Conservation (phyloP, 768 basidiomycete species). For the Auriscalpium microsporum region DNA sequence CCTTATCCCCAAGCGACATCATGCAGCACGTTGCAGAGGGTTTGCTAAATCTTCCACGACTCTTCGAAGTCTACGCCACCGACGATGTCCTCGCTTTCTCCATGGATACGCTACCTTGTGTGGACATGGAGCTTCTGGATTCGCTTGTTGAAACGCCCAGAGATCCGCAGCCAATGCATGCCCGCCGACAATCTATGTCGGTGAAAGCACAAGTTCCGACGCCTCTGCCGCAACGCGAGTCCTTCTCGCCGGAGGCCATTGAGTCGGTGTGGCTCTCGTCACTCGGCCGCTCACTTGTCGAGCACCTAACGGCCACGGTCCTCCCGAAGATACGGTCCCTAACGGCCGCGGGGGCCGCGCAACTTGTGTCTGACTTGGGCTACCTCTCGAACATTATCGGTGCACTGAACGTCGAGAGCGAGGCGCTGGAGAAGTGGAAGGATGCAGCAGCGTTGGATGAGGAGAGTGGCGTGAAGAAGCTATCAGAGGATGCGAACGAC, state of each 20-base stretch:
- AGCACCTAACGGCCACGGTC: constrained; percentile 58
- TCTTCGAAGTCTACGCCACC: constrained; percentile 91
- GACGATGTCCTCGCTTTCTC: constrained; percentile 89
- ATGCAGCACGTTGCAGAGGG: constrained; percentile 89
- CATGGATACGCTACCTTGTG: constrained; percentile 68
- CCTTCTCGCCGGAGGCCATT: constrained; percentile 66
- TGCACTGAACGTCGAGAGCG: constrained; percentile 83
- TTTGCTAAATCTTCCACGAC: constrained; percentile 82
- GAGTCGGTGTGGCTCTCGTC: constrained; percentile 89
- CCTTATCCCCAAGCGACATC: constrained; percentile 81
- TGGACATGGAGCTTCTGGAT: constrained; percentile 48
- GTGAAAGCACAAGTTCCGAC: constrained; percentile 7
- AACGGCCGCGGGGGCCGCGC: constrained; percentile 61
- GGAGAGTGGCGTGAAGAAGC: constrained; percentile 17
- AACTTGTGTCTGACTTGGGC: constrained; percentile 79
- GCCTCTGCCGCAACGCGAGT: not conserved
- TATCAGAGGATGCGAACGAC: constrained; percentile 12
- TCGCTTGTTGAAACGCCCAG: constrained; percentile 33
- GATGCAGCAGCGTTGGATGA: constrained; percentile 58
- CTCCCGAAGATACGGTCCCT: constrained; percentile 67
- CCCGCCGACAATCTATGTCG: constrained; percentile 29
- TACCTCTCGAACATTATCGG: constrained; percentile 87
- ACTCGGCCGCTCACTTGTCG: constrained; percentile 72
- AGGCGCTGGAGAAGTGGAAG: constrained; percentile 75
- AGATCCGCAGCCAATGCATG: constrained; percentile 16